phyloP scores from a whole-genome alignment of 2,329 filamentous ascomycete genomes.

The Fusarium oxysporum region DNA sequence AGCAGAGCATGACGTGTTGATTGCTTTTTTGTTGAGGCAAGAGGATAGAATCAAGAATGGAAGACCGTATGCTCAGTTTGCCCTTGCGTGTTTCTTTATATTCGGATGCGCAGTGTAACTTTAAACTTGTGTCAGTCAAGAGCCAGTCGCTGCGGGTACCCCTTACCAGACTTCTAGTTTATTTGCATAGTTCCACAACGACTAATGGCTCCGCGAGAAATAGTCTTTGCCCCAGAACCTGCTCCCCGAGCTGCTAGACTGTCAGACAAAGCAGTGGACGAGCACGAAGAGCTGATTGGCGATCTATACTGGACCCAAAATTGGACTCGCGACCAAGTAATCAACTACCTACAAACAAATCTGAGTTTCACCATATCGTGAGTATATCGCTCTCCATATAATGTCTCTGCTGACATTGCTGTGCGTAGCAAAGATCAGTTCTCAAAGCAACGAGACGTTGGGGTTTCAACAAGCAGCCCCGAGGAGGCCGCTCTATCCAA shows the following conservation, averaged over 20 bases:
- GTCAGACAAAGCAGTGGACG: background rate
- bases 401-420: background rate
- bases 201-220: background rate
- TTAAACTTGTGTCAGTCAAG: background rate
- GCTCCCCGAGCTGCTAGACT: background rate
- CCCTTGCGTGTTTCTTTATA: background rate
- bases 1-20: background rate
- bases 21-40: background rate
- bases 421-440: background rate
- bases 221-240: background rate
- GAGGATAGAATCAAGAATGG: accelerated
- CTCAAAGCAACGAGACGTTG: constrained; percentile 7
- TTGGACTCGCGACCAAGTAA: background rate
- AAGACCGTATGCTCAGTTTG: background rate
- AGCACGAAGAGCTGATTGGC: background rate
- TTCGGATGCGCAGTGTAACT: background rate
- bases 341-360: background rate
- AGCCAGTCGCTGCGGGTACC: background rate
- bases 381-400: accelerated
- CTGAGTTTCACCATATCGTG: background rate
- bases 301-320: background rate
- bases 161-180: accelerated
- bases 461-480: constrained; percentile 2
- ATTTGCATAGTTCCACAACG: background rate
- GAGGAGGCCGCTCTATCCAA: background rate